Conservation (phyloP, 1,284 basidiomycete species). For the Clitocybe nebularis region DNA sequence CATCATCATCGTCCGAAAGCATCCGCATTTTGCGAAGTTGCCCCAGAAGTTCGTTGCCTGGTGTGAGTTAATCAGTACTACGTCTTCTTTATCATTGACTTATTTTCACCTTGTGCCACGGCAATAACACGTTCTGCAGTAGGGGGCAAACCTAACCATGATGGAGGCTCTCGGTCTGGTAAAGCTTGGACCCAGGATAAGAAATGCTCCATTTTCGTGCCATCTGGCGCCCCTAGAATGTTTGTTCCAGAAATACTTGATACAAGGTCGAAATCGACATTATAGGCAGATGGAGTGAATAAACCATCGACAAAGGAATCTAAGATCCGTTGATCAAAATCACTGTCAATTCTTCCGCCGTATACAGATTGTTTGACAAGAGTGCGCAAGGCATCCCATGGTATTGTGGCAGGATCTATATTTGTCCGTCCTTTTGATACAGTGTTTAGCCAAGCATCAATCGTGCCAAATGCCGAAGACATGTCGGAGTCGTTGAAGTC, state of each 20-base stretch:
- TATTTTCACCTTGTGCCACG: constrained; percentile 72
- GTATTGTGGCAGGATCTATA: constrained; percentile 85
- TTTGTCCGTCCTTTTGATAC: constrained; percentile 86
- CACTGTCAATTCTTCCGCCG: constrained; percentile 89
- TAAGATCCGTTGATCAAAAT: constrained; percentile 88
- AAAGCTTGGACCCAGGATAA: constrained; percentile 81
- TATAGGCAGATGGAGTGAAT: constrained; percentile 85
- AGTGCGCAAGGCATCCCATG: constrained; percentile 88
- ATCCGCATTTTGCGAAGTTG: constrained; percentile 92
- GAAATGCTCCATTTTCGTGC: constrained; percentile 88
- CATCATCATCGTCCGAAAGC: constrained; percentile 85
- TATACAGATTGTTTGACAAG: constrained; percentile 95
- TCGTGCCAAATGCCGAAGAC: constrained; percentile 87
- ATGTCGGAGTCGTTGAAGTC: constrained; percentile 99
- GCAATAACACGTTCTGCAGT: constrained; percentile 91
- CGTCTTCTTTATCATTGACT: too few relatives aligned
- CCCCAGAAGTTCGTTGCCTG: constrained; percentile 78
- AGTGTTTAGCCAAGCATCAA: constrained; percentile 82
- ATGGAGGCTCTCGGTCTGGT: constrained; percentile 88
- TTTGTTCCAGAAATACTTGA: constrained; percentile 56
- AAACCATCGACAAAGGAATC: constrained; percentile 89
- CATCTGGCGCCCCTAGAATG: constrained; percentile 79
- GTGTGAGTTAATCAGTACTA: constrained; percentile 14
- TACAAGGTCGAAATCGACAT: constrained; percentile 87
- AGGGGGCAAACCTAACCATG: constrained; percentile 88